Percentiles rank a stretch among this genome's conserved stretches.
These are phyloP conservation scores for Tolypocladium album DNA, from an alignment of 2,329 filamentous ascomycete genomes.

Conservation along the genomic window DNA sequence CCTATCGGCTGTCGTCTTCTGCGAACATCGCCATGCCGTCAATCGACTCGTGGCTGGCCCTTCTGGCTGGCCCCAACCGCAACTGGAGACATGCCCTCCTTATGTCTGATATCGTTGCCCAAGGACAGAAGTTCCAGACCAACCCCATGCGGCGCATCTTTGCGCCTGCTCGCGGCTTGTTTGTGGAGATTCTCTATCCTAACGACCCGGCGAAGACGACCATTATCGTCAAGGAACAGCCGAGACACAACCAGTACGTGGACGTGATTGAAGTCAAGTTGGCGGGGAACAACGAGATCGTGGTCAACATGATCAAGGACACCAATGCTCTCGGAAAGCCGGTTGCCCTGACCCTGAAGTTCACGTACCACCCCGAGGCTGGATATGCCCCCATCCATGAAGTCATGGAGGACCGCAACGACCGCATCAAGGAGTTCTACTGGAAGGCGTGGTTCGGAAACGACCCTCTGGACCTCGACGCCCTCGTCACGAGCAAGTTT, in stretches of 20 bases:
- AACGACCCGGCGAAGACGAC: constrained; percentile 74
- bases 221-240: constrained; percentile 80
- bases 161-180: constrained; percentile 72
- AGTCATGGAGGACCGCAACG: constrained; percentile 91
- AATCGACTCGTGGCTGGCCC: constrained; percentile 72
- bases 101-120: constrained; percentile 84
- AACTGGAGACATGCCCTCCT: constrained; percentile 95
- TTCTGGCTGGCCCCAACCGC: constrained; percentile 74
- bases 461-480: constrained; percentile 73
- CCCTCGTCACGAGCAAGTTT: constrained; percentile 76
- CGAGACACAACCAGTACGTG: constrained; percentile 73
- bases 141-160: constrained; percentile 93
- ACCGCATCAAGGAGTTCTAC: constrained; percentile 99
- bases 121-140: constrained; percentile 93
- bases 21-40: constrained; percentile 66
- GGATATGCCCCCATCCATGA: constrained; percentile 97
- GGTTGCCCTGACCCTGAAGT: constrained; percentile 74
- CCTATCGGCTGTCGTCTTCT: constrained; percentile 71
- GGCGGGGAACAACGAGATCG: constrained; percentile 65
- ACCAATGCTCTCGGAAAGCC: constrained; percentile 76
- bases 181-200: constrained; percentile 77
- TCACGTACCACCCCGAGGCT: constrained; percentile 88
- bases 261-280: constrained; percentile 82
- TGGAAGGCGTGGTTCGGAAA: constrained; percentile 96
- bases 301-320: constrained; percentile 86